Evolutionary conservation across 1,284 basidiomycete species (phyloP).

Genomic region (Ceratobasidium sp.): DNA sequence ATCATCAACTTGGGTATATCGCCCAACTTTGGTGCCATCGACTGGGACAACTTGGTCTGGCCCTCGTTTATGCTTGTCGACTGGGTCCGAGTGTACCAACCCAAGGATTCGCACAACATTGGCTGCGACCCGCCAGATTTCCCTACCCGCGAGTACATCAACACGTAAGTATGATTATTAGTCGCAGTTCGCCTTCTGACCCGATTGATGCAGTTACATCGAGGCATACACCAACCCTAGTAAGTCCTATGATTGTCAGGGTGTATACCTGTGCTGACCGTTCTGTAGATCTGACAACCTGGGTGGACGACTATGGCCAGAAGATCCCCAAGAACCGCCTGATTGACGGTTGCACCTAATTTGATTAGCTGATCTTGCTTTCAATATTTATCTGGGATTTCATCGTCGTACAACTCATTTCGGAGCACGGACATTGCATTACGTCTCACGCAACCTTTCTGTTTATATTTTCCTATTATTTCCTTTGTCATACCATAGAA

Average conservation of each 20-base stretch:
- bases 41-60: constrained; percentile 62
- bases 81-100: constrained; percentile 85
- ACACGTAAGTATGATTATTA: constrained; percentile 61
- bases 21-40: constrained; percentile 73
- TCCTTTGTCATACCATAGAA: not conserved
- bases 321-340: constrained; percentile 39
- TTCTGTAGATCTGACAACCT: constrained; percentile 42
- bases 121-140: constrained; percentile 83
- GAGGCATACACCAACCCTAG: constrained; percentile 50
- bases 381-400: constrained; percentile 16
- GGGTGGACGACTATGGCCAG: constrained; percentile 40
- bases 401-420: constrained; percentile 4
- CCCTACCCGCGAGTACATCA: constrained; percentile 79
- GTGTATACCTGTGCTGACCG: not conserved
- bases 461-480: constrained; percentile 3
- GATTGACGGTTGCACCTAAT: constrained; percentile 35
- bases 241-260: not conserved
- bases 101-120: constrained; percentile 67
- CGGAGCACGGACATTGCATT: not conserved
- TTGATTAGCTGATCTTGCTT: not conserved
- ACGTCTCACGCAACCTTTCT: not conserved
- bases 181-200: constrained; percentile 61
- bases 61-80: constrained; percentile 67
- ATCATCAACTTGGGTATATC: constrained; percentile 88
- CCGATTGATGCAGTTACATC: constrained; percentile 51